These are phyloP conservation scores for Gossypium ekmanianum DNA, from an alignment of 345 rosid species.

Conservation along the genomic window DNA sequence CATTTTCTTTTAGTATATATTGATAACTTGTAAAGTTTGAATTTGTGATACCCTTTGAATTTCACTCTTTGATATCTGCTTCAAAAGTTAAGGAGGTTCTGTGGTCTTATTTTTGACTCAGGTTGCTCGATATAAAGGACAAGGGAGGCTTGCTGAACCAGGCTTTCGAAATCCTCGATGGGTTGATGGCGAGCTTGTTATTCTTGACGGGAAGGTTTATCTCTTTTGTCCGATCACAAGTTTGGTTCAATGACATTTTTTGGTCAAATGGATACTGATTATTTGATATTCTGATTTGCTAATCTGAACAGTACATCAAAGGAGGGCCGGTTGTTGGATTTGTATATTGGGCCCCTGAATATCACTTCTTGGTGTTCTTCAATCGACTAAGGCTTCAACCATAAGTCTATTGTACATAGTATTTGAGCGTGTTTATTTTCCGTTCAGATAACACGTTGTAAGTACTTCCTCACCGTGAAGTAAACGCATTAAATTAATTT, in stretches of 20 bases:
- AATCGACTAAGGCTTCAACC: conserved; percentile 75
- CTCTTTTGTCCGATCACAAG: background rate
- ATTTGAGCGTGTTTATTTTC: conserved; percentile 18
- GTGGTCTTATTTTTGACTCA: conserved; percentile 23
- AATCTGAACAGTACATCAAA: conserved; percentile 64
- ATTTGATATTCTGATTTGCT: conserved; percentile 6
- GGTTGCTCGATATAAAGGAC: conserved; percentile 95
- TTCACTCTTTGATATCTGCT: conserved; percentile 15
- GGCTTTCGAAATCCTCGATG: conserved; percentile 85
- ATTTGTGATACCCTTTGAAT: conserved; percentile 6
- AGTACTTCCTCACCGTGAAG: conserved; percentile 12
- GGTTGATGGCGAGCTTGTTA: conserved; percentile 98
- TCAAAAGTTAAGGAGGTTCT: conserved; percentile 8
- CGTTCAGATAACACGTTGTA: conserved; percentile 25
- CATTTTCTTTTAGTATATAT: conserved; percentile 28
- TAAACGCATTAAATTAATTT: background rate
- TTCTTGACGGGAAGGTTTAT: conserved; percentile 88
- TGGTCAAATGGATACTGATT: conserved; percentile 14
- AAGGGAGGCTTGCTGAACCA: conserved; percentile 91
- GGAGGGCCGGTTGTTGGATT: conserved; percentile 95
- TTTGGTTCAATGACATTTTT: background rate
- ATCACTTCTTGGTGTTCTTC: conserved; percentile 90
- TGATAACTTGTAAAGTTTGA: background rate
- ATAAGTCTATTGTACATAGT: conserved; percentile 36
- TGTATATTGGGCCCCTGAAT: conserved; percentile 94